Percentiles rank a stretch among this genome's conserved stretches.
Conservation (phyloP, 2,329 filamentous ascomycete genomes). For the Aspergillus pseudoterreus region DNA sequence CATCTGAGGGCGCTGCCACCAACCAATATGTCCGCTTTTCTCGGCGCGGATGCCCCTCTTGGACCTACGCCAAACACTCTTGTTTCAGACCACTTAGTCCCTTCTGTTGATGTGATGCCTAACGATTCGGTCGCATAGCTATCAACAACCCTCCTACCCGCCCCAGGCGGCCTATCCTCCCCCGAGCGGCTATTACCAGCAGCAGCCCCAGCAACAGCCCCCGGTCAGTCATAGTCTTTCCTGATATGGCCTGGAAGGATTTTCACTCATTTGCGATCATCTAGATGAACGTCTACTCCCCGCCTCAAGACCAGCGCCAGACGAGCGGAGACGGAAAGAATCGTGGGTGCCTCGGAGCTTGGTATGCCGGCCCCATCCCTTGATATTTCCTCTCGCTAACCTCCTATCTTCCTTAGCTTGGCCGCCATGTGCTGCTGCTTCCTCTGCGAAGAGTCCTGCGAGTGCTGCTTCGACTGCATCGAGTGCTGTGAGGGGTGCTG, state of each 20-base stretch:
- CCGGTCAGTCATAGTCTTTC: too few species aligned
- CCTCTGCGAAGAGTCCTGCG: conserved; percentile 61
- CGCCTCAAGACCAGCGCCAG: too few species aligned
- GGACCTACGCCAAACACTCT: neutral
- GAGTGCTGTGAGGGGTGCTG: conserved; percentile 47
- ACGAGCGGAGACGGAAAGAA: conserved; percentile 24
- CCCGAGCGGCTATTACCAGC: conserved; percentile 24
- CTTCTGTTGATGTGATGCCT: neutral
- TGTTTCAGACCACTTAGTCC: neutral
- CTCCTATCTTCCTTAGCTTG: conserved; percentile 35
- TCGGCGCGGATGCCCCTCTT: neutral
- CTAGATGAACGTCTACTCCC: too few species aligned
- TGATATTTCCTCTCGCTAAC: conserved; percentile 8
- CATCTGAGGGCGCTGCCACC: too few species aligned
- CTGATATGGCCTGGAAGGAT: too few species aligned
- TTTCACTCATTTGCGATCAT: too few species aligned
- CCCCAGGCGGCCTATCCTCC: conserved; percentile 27
- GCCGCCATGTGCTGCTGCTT: conserved; percentile 61
- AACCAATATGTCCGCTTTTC: neutral
- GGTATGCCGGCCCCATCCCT: conserved; percentile 32
- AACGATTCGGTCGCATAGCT: neutral
- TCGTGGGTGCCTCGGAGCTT: conserved; percentile 50
- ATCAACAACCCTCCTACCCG: conserved; percentile 24
- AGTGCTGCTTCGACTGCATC: conserved; percentile 61
- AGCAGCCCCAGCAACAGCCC: conserved; percentile 21